phyloP scores from a whole-genome alignment of 169 alveolate species.

The Plasmodium gaboni region DNA sequence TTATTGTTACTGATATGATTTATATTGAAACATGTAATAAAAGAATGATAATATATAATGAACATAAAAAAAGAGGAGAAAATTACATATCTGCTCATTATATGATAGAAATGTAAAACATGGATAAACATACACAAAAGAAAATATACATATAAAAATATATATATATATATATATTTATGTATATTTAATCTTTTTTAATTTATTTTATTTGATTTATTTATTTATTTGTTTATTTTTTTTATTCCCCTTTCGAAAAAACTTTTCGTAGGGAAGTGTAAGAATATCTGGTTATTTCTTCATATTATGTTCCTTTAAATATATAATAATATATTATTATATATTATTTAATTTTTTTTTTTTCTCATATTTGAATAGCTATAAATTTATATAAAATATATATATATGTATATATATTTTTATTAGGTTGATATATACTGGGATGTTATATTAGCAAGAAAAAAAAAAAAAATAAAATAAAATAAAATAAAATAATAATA shows the following conservation, averaged over 20 bases:
- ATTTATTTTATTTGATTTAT: neutral
- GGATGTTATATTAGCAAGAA: no score
- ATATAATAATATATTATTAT: no score
- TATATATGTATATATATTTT: no score
- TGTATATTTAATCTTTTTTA: neutral
- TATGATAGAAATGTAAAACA: neutral
- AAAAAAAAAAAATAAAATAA: no score
- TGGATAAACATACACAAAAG: no score
- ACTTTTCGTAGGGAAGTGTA: neutral
- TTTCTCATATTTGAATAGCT: no score
- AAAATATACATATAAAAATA: neutral
- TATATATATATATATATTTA: neutral
- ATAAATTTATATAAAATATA: no score
- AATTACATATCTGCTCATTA: constrained; percentile 19
- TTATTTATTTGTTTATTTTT: constrained; percentile 2
- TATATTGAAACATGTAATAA: constrained; percentile 17
- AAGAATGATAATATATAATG: neutral
- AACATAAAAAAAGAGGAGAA: constrained; percentile 15
- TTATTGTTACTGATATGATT: neutral
- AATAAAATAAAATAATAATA: no score
- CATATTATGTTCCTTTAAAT: no score
- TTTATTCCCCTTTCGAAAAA: neutral
- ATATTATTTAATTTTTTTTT: no score
- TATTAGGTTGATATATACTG: no score
- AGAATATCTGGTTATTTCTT: no score